phyloP scores from a whole-genome alignment of 345 rosid genomes.

The Noccaea caerulescens region DNA sequence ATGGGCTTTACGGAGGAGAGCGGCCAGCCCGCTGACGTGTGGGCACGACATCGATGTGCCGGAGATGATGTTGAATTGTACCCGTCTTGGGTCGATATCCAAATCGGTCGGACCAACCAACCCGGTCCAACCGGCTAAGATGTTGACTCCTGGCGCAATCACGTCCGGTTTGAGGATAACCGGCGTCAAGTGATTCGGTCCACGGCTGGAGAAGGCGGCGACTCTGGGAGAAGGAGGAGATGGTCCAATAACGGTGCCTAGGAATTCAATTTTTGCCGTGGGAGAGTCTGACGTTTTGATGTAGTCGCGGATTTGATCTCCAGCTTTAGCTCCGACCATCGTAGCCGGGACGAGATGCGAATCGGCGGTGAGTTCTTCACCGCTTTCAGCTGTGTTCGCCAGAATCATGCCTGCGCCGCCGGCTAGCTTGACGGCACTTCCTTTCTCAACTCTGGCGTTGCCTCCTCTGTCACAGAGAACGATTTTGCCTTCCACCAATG shows the following conservation, averaged over 20 bases:
- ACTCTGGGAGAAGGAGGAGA: conserved; percentile 71
- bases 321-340: conserved; percentile 61
- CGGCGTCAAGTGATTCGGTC: conserved; percentile 61
- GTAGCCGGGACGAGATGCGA: conserved; percentile 70
- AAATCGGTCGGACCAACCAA: conserved; percentile 59
- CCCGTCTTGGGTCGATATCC: conserved; percentile 68
- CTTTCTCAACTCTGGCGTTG: conserved; percentile 66
- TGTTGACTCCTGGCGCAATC: conserved; percentile 85
- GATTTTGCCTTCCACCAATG: conserved; percentile 59
- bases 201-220: conserved; percentile 77
- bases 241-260: conserved; percentile 58
- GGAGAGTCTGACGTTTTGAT: conserved; percentile 48
- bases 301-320: conserved; percentile 54
- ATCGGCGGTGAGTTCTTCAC: conserved; percentile 80
- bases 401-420: conserved; percentile 79
- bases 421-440: conserved; percentile 65
- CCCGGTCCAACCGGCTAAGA: conserved; percentile 87
- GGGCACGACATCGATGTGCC: conserved; percentile 96
- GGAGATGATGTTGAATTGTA: conserved; percentile 69
- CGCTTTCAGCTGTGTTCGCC: conserved; percentile 59
- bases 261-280: conserved; percentile 56
- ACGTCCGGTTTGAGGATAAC: conserved; percentile 82
- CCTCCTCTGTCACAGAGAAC: conserved; percentile 74
- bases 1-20: conserved; percentile 65
- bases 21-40: conserved; percentile 82